phyloP scores from a whole-genome alignment of 306 rosid genomes.

The Alnus rubra region DNA sequence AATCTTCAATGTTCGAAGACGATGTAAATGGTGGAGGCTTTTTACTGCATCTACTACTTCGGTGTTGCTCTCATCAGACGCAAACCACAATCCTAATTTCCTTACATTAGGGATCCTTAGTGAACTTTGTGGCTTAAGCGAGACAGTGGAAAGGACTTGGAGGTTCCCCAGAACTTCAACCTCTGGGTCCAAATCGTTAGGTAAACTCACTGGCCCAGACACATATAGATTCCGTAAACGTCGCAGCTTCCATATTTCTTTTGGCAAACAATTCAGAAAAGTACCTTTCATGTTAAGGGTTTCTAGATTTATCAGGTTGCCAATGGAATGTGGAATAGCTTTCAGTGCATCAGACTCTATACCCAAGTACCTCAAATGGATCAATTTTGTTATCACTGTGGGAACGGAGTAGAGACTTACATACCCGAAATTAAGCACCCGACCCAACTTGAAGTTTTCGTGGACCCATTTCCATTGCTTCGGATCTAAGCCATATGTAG shows the following conservation, averaged over 20 bases:
- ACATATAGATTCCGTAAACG: background rate
- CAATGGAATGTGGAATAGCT: no score
- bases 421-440: background rate
- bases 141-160: background rate
- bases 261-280: background rate
- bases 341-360: background rate
- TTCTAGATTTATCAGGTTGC: background rate
- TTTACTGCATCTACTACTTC: background rate
- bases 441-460: background rate
- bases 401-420: background rate
- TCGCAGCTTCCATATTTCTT: background rate
- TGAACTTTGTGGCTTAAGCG: background rate
- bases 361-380: slow-evolving; percentile 3
- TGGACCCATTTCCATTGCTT: background rate
- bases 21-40: background rate
- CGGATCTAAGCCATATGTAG: background rate
- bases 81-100: background rate
- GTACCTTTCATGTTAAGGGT: background rate
- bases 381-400: background rate
- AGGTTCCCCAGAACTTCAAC: background rate
- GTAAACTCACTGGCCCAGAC: background rate
- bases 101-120: background rate
- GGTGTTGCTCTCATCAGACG: background rate
- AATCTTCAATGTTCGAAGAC: background rate
- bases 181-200: background rate